A percentile compares a stretch with the other conserved stretches of the same genome.
phyloP scores from a whole-genome alignment of 306 rosid species.

The Quercus agrifolia region DNA sequence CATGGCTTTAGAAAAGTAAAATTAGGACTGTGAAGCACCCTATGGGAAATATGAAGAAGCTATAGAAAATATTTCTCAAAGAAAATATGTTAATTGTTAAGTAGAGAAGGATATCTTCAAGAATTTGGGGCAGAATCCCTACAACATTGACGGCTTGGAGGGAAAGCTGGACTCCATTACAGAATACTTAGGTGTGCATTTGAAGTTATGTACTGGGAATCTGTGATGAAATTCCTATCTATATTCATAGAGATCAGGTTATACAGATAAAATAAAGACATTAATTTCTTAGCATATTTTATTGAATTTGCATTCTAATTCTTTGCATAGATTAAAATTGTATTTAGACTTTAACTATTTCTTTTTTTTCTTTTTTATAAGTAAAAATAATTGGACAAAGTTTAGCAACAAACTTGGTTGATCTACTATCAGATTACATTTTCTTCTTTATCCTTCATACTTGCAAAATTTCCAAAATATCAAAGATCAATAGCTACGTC shows the following conservation, averaged over 20 bases:
- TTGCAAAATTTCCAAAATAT: no score
- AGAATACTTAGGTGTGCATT: background rate
- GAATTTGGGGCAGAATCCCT: background rate
- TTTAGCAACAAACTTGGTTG: no score
- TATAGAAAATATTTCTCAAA: background rate
- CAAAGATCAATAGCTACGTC: no score
- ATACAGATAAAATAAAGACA: background rate
- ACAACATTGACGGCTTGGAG: background rate
- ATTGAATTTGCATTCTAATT: background rate
- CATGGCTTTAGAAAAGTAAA: background rate
- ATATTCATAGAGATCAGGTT: background rate
- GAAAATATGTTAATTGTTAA: background rate
- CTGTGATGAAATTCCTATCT: background rate
- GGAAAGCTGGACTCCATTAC: background rate
- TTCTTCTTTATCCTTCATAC: no score
- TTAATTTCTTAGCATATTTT: background rate
- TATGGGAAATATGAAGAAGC: background rate
- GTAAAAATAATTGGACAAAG: no score
- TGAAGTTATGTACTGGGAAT: background rate
- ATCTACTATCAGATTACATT: no score
- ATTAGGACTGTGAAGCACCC: background rate
- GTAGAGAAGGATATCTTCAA: background rate
- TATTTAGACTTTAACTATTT: background rate
- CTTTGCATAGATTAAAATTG: background rate
- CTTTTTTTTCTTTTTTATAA: no score